Percentiles rank a stretch among this genome's conserved stretches.
Evolutionary conservation across 306 rosid species (phyloP).

Genomic region (Prunus fruticosa): DNA sequence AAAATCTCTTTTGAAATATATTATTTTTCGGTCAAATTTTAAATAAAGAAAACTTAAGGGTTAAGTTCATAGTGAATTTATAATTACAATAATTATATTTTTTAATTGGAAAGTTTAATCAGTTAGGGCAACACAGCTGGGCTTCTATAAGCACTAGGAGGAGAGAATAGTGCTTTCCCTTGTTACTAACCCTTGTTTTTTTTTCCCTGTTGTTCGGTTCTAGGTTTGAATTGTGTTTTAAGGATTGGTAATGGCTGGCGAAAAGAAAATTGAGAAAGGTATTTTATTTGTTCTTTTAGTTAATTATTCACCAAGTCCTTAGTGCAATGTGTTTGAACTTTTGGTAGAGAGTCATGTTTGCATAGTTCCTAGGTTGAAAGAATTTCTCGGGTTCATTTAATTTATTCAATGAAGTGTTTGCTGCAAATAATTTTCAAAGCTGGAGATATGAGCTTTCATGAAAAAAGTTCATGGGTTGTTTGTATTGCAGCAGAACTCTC

Average conservation of each 20-base stretch:
- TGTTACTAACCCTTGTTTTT: not conserved
- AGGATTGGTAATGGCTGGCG: conserved; percentile 35
- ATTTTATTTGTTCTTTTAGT: conserved; percentile 5
- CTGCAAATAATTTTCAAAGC: not conserved
- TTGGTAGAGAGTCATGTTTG: not conserved
- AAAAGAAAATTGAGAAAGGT: conserved; percentile 36
- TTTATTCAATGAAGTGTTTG: not conserved
- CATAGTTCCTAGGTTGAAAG: not conserved
- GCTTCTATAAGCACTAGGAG: not conserved
- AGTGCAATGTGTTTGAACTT: not conserved
- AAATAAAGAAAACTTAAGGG: not conserved
- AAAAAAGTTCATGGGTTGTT: not conserved
- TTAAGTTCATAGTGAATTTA: not conserved
- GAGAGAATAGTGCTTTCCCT: not conserved
- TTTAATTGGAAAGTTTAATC: not conserved
- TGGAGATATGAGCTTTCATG: not conserved
- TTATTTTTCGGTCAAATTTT: not conserved
- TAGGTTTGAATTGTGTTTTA: conserved; percentile 9
- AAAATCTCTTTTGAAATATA: not conserved
- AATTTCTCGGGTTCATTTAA: not conserved
- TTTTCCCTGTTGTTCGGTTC: conserved; percentile 10
- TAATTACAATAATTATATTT: not conserved
- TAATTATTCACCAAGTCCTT: not conserved
- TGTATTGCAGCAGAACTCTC: not conserved
- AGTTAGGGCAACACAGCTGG: not conserved